Evolutionary conservation across 352 stramenopile genomes (phyloP).

Genomic region (Globisporangium spinosum): DNA sequence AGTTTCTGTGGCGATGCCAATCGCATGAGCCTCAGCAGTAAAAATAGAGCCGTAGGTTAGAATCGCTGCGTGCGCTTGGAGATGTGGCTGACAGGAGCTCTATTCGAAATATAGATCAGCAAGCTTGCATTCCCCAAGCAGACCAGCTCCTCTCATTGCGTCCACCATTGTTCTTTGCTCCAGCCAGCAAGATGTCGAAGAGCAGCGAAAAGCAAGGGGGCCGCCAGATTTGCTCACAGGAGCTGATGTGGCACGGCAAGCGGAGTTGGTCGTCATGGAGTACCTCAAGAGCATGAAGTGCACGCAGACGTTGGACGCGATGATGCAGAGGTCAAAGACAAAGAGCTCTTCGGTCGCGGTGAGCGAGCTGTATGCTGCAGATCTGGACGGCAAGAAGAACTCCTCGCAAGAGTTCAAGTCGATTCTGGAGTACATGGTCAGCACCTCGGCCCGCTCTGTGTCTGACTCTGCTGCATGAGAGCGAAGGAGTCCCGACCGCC

Average conservation of each 20-base stretch:
- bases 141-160: background rate
- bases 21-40: background rate
- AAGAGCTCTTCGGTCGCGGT: slow-evolving; percentile 24
- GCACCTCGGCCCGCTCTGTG: background rate
- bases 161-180: too few species aligned
- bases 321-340: slow-evolving; percentile 35
- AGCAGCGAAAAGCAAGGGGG: slow-evolving; percentile 17
- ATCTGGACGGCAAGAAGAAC: slow-evolving; percentile 52
- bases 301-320: slow-evolving; percentile 45
- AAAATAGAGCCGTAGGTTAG: slow-evolving; percentile 3
- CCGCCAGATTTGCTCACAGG: slow-evolving; percentile 5
- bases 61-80: background rate
- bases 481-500: background rate
- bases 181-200: slow-evolving; percentile 24
- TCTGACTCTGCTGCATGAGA: background rate
- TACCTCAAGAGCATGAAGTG: slow-evolving; percentile 61
- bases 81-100: background rate
- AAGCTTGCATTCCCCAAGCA: background rate
- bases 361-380: slow-evolving; percentile 50
- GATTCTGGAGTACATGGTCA: slow-evolving; percentile 53
- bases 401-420: slow-evolving; percentile 14
- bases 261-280: slow-evolving; percentile 68
- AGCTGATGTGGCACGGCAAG: slow-evolving; percentile 48
- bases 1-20: background rate
- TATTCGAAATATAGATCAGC: background rate